A percentile compares a stretch with the other conserved stretches of the same genome.
Conservation (phyloP, 108 stramenopile species). For the Stephanodiscus minutulus region DNA sequence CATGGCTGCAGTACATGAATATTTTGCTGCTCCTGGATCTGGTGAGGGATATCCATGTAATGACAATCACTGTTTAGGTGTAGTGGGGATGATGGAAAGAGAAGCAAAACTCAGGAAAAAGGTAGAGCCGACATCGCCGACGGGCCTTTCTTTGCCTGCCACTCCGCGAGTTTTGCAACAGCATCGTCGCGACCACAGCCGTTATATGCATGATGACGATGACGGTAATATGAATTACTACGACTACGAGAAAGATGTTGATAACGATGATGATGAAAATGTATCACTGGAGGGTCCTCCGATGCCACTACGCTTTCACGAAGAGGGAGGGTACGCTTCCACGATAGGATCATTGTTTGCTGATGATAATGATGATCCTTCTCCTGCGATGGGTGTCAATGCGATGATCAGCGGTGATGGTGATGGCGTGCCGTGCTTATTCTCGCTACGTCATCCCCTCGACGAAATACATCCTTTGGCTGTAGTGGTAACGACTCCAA, state of each 20-base stretch:
- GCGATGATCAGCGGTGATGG: constrained; percentile 1
- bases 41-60: neutral
- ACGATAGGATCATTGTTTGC: constrained; percentile 14
- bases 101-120: neutral
- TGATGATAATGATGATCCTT: constrained; percentile 10
- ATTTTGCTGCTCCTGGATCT: neutral
- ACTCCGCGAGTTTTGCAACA: constrained; percentile 42
- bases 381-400: constrained; percentile 1
- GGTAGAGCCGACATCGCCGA: neutral
- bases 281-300: constrained; percentile 62
- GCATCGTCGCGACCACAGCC: constrained; percentile 24
- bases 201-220: neutral
- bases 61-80: neutral
- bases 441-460: constrained; percentile 78
- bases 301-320: constrained; percentile 38
- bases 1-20: neutral
- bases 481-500: constrained; percentile 3
- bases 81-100: neutral
- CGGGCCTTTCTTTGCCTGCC: constrained; percentile 7
- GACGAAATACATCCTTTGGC: constrained; percentile 73
- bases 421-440: constrained; percentile 58
- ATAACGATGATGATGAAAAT: constrained; percentile 18
- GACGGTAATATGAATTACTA: constrained; percentile 6
- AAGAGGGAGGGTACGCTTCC: constrained; percentile 5
- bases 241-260: constrained; percentile 11